Percentiles rank a stretch among this genome's conserved stretches.
Evolutionary conservation across 2,329 filamentous ascomycete genomes (phyloP).

Genomic region (Rachicladosporium sp.): DNA sequence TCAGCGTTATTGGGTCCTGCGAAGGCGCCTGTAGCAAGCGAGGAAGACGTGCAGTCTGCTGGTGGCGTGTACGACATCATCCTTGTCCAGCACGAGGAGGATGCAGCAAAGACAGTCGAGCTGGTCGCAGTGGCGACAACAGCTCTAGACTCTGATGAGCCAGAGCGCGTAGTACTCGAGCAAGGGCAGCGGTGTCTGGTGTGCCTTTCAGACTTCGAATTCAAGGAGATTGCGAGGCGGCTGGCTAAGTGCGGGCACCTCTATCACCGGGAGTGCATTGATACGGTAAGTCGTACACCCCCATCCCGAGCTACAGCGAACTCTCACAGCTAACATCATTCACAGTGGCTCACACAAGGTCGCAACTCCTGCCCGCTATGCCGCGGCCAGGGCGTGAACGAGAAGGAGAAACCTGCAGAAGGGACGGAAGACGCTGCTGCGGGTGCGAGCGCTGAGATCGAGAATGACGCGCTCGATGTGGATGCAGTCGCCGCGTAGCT

Average conservation of each 20-base stretch:
- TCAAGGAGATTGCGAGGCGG: constrained; percentile 47
- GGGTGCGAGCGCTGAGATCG: constrained; percentile 1
- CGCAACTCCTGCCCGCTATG: constrained; percentile 49
- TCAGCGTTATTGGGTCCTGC: constrained; percentile 55
- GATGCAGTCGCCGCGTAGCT: too few species aligned
- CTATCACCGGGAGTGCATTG: constrained; percentile 58
- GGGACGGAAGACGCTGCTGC: neutral
- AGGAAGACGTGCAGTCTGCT: constrained; percentile 52
- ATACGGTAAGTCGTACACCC: constrained; percentile 41
- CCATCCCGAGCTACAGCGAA: neutral
- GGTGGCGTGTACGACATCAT: constrained; percentile 46
- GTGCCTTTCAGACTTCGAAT: constrained; percentile 54
- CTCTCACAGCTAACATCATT: constrained; percentile 9
- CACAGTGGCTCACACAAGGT: constrained; percentile 55
- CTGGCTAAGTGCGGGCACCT: constrained; percentile 53
- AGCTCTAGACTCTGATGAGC: constrained; percentile 14
- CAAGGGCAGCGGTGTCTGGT: constrained; percentile 48
- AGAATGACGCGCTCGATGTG: neutral
- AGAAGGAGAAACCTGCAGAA: neutral
- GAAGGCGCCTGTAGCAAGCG: constrained; percentile 55
- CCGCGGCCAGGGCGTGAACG: neutral
- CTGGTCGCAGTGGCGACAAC: constrained; percentile 22
- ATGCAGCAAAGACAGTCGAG: constrained; percentile 6
- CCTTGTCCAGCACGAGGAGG: constrained; percentile 9
- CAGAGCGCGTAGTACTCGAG: constrained; percentile 18